Evolutionary conservation across 805 yeast species (phyloP), one percentile per base, ranked within the genome.

Genomic region (Starmera caribaea): DNA sequence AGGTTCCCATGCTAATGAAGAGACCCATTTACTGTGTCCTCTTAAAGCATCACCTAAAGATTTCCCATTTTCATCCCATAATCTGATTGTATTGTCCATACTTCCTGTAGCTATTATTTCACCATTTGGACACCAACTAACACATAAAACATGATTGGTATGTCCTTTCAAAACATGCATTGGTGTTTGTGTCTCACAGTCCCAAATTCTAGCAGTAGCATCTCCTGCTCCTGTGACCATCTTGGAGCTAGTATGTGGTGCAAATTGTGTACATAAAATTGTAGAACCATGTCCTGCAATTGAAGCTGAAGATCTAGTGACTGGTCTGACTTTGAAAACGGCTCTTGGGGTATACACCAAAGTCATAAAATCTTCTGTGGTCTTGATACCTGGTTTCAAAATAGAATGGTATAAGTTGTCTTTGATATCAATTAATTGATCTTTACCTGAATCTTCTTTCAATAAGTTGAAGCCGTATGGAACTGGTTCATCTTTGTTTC

Each of bases 171-270:
- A 64, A 0, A 95, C 85, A 45, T 76, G 73, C 54, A 80, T 66
- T 8, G 96, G 96, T 0, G 98, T 92, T 49, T 86, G 92, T 0
- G 97, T 89, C 51, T 87, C 81, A 59, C 96, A 84, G 62, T 89
- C 97, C 98, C 98, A 92, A 36, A 90, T 74, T 56, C 97, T 71
- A 3, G 97, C 97, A 8, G 97, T 89, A 30, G 81, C 76, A 61
- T 92, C 98, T 35, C 98, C 98, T 6, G 96, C 86, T 30, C 98
- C 98, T 0, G 97, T 83, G 32, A 85, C 92, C 81, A 89, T 78
- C 49, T 85, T 69, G 3, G 89, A 71, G 14, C 90, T 76, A 14
- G 89, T 80, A 53, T 83, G 72, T 27, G 98, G 98, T 2, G 98
- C 94, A 70, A 92, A 92, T 45, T 84, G 89, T 33, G 92, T 82